Conservation (phyloP, 805 yeast species). For the Nakazawaea sp. region DNA sequence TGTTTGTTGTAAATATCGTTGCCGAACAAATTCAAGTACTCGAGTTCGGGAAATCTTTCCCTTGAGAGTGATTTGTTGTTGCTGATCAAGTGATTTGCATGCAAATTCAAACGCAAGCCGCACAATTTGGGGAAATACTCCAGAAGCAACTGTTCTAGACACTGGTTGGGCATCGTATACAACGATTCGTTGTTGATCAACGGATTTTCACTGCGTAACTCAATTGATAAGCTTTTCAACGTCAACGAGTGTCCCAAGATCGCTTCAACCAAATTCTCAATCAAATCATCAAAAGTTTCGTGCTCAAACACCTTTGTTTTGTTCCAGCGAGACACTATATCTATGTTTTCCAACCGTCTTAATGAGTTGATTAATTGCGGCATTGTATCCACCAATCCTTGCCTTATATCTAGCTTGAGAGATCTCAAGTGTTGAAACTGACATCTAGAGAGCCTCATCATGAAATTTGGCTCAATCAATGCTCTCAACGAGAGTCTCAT, state of each 20-base stretch:
- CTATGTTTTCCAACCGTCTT: background rate
- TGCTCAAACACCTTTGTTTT: slow-evolving; percentile 1
- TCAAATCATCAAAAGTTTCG: background rate
- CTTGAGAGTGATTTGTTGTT: background rate
- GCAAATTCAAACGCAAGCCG: slow-evolving; percentile 2
- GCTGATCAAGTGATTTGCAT: slow-evolving; percentile 1
- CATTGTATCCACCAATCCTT: slow-evolving; percentile 2
- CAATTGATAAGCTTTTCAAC: slow-evolving; percentile 1
- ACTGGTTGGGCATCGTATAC: background rate
- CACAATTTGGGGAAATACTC: background rate
- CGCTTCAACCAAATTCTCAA: background rate
- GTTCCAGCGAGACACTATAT: slow-evolving; percentile 5
- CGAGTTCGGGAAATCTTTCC: slow-evolving; percentile 15
- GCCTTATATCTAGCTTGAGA: slow-evolving; percentile 5
- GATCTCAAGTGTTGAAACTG: background rate
- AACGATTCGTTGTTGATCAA: slow-evolving; percentile 1
- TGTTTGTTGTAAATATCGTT: slow-evolving; percentile 28
- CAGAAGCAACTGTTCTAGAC: background rate
- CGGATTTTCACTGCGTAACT: slow-evolving; percentile 1
- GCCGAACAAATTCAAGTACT: slow-evolving; percentile 27
- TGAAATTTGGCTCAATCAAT: background rate
- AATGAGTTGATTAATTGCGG: background rate
- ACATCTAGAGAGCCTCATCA: background rate
- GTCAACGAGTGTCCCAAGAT: background rate
- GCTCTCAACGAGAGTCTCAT: background rate